A percentile compares a stretch with the other conserved stretches of the same genome.
Conservation (phyloP, 2,329 filamentous ascomycete genomes). For the Calonectria crousiana region DNA sequence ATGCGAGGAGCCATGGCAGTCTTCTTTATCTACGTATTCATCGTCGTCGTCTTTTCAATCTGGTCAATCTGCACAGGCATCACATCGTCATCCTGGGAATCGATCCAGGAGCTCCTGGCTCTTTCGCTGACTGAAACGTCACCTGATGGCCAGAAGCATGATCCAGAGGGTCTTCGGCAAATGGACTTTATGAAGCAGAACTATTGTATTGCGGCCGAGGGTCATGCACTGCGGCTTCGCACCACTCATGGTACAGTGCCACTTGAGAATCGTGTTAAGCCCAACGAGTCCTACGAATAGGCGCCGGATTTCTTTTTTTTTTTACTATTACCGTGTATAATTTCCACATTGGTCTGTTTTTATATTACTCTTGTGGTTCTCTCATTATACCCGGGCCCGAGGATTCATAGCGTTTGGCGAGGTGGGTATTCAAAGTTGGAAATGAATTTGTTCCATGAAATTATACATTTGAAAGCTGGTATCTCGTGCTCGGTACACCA, state of each 20-base stretch:
- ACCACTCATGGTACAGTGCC: background rate
- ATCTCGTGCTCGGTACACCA: background rate
- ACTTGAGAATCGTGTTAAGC: slow-evolving; percentile 9
- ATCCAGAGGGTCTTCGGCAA: background rate
- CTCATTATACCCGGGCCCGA: background rate
- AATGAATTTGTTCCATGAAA: background rate
- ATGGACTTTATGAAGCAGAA: slow-evolving; percentile 21
- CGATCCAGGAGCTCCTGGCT: slow-evolving; percentile 19
- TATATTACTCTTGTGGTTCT: background rate
- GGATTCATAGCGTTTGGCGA: background rate
- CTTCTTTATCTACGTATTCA: slow-evolving; percentile 17
- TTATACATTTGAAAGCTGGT: background rate
- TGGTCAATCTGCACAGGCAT: slow-evolving; percentile 28
- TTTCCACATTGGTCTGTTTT: background rate
- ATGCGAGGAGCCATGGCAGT: slow-evolving; percentile 22
- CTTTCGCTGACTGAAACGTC: slow-evolving; percentile 8
- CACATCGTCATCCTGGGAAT: slow-evolving; percentile 22
- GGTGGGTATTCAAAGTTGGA: background rate
- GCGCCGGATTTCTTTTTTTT: no score
- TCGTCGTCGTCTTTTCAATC: slow-evolving; percentile 12
- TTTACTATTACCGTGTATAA: background rate
- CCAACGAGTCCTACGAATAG: slow-evolving; percentile 22
- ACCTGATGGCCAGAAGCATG: background rate
- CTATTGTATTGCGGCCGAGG: slow-evolving; percentile 21
- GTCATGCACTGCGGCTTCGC: background rate